A percentile compares a stretch with the other conserved stretches of the same genome.
Conservation (phyloP, 2,329 filamentous ascomycete species). For the Lasiodiplodia gonubiensis region DNA sequence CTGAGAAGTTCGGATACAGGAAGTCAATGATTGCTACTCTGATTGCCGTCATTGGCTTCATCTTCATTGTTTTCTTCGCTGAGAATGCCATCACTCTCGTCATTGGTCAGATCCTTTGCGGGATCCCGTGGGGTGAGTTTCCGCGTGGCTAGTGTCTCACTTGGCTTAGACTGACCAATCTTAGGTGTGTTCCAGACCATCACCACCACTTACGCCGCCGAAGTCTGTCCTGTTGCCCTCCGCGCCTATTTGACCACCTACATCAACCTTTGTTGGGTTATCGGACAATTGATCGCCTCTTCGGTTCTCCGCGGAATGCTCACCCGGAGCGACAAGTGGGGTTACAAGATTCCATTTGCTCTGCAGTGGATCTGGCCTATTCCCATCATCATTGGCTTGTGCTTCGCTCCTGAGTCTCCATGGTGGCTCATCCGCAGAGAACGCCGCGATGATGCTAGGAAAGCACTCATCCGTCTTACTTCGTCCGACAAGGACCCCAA, state of each 20-base stretch:
- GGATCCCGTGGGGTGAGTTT: constrained; percentile 48
- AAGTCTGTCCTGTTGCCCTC: constrained; percentile 71
- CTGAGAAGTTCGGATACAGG: constrained; percentile 53
- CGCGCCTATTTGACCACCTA: constrained; percentile 64
- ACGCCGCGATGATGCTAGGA: constrained; percentile 67
- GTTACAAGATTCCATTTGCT: constrained; percentile 68
- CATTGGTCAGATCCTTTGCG: constrained; percentile 52
- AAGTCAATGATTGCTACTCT: constrained; percentile 51
- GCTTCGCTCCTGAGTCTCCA: constrained; percentile 70
- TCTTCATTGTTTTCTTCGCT: constrained; percentile 54
- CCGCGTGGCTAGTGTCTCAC: background rate
- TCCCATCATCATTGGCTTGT: constrained; percentile 68
- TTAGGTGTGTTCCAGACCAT: constrained; percentile 51
- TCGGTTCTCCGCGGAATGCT: constrained; percentile 72
- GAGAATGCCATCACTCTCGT: constrained; percentile 49
- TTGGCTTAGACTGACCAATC: background rate
- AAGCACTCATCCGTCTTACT: constrained; percentile 68
- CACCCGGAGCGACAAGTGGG: constrained; percentile 68
- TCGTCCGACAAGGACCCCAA: constrained; percentile 47
- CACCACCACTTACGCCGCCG: constrained; percentile 55
- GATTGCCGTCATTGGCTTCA: constrained; percentile 48
- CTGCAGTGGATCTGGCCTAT: constrained; percentile 78
- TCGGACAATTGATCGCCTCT: constrained; percentile 74
- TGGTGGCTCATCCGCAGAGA: constrained; percentile 75
- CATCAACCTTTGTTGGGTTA: constrained; percentile 76